A percentile compares a stretch with the other conserved stretches of the same genome.
phyloP scores from a whole-genome alignment of 2,329 filamentous ascomycete species.

The Laburnicola sp. region DNA sequence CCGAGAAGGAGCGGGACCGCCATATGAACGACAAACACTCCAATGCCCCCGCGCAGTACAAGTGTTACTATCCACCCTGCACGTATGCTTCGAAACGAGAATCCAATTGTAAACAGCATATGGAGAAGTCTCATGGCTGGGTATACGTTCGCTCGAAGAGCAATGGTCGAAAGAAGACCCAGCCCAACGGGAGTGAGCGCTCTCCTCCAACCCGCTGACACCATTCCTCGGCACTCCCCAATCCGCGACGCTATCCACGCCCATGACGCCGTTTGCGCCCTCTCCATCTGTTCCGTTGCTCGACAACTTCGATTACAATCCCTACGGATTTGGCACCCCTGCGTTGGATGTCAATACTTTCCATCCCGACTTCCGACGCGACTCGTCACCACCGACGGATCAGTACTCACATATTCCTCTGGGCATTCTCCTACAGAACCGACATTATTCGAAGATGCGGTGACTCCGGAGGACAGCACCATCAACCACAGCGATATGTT shows the following conservation, averaged over 20 bases:
- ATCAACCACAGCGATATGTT: slow-evolving; percentile 65
- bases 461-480: slow-evolving; percentile 53
- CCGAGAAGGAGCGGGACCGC: slow-evolving; percentile 94
- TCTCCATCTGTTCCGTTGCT: slow-evolving; percentile 49
- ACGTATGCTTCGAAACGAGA: slow-evolving; percentile 94
- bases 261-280: slow-evolving; percentile 44
- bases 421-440: slow-evolving; percentile 47
- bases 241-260: slow-evolving; percentile 41
- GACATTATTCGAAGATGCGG: slow-evolving; percentile 48
- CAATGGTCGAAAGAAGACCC: slow-evolving; percentile 61
- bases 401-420: slow-evolving; percentile 46
- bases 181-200: slow-evolving; percentile 27
- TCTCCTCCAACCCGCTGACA: slow-evolving; percentile 42
- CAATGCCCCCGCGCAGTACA: slow-evolving; percentile 73
- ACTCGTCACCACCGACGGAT: slow-evolving; percentile 44
- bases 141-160: slow-evolving; percentile 90
- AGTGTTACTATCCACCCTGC: slow-evolving; percentile 82
- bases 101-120: slow-evolving; percentile 97
- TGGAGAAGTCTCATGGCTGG: slow-evolving; percentile 96
- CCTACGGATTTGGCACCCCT: slow-evolving; percentile 38
- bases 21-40: slow-evolving; percentile 98
- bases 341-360: slow-evolving; percentile 33
- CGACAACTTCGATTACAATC: slow-evolving; percentile 31
- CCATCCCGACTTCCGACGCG: slow-evolving; percentile 42
- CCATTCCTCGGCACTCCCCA: slow-evolving; percentile 42